Evolutionary conservation across 176 grass and related monocot species (phyloP).

Genomic region (Phoenix roebelenii): DNA sequence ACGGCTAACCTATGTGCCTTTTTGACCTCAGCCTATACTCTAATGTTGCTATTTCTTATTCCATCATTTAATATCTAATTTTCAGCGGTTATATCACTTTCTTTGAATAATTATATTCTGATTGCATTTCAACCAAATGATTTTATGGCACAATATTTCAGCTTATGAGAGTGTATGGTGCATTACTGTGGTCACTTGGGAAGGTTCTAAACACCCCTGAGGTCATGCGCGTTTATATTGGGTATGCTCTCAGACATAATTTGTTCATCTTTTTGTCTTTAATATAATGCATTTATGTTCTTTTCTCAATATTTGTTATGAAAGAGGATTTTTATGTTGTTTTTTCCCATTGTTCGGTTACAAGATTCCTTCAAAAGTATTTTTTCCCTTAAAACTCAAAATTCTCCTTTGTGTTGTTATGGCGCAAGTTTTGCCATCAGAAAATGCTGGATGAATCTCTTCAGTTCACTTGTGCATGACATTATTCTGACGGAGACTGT

Average conservation of each 20-base stretch:
- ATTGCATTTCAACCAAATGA: neutral
- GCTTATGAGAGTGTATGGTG: slow-evolving; percentile 99
- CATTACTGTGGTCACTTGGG: slow-evolving; percentile 97
- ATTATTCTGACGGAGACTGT: neutral
- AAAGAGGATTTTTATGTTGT: too few relatives aligned
- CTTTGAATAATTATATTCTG: too few relatives aligned
- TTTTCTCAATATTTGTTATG: neutral
- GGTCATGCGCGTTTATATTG: slow-evolving; percentile 92
- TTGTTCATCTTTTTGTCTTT: neutral
- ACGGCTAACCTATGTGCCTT: too few relatives aligned
- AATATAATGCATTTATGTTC: neutral
- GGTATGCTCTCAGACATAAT: slow-evolving; percentile 27
- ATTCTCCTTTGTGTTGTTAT: too few relatives aligned
- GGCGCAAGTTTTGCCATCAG: too few relatives aligned
- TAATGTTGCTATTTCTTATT: too few relatives aligned
- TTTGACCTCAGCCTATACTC: too few relatives aligned
- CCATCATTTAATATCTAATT: too few relatives aligned
- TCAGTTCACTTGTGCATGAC: neutral
- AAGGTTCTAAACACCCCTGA: slow-evolving; percentile 99
- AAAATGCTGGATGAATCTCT: neutral
- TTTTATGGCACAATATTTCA: slow-evolving; percentile 25
- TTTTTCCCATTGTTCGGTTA: too few relatives aligned
- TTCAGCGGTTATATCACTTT: too few relatives aligned
- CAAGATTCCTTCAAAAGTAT: too few relatives aligned
- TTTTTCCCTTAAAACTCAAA: too few relatives aligned